Evolutionary conservation across 352 stramenopile species (phyloP).

Genomic region (Pythium vanterpoolii): DNA sequence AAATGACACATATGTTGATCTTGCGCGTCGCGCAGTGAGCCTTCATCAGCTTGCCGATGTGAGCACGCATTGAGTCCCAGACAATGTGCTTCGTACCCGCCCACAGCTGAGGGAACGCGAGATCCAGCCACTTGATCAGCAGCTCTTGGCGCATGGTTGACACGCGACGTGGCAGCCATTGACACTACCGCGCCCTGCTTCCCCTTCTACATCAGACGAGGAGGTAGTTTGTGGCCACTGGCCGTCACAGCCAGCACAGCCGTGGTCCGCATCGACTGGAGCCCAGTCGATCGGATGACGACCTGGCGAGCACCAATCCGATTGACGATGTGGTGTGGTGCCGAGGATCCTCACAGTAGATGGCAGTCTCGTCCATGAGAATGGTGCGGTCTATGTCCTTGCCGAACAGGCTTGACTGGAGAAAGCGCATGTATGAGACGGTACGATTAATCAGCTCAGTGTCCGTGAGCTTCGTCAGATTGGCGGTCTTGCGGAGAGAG

Average conservation of each 20-base stretch:
- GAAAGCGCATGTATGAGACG: neutral
- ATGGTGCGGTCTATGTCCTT: neutral
- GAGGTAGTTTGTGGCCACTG: neutral
- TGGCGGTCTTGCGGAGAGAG: neutral
- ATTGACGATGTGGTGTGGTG: neutral
- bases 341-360: neutral
- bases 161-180: neutral
- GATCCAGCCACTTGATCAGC: neutral
- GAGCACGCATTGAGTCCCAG: neutral
- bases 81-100: neutral
- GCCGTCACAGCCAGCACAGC: neutral
- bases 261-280: neutral
- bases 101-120: neutral
- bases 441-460: neutral
- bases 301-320: neutral
- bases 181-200: neutral
- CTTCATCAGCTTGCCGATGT: too few species aligned
- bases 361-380: neutral
- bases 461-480: neutral
- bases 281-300: neutral
- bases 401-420: neutral
- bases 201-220: neutral
- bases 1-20: too few species aligned
- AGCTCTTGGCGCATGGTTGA: neutral
- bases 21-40: too few species aligned